Percentiles rank a stretch among this genome's conserved stretches.
Conservation (phyloP, 2,329 filamentous ascomycete species). For the Trichoderma koningii region DNA sequence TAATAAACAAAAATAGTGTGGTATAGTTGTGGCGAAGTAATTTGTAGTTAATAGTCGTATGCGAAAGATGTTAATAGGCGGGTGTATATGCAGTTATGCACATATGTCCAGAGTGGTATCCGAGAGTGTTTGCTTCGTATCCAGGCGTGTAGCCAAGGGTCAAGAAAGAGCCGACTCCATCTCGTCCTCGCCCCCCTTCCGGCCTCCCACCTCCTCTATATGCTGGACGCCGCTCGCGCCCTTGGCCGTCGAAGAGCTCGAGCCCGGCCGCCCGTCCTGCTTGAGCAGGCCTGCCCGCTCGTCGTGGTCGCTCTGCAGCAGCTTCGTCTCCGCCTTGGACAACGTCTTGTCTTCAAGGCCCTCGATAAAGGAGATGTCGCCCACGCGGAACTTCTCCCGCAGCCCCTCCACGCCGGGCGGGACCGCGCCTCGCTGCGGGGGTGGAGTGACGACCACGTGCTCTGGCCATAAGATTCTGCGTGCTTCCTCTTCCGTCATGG, state of each 20-base stretch:
- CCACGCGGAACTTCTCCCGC: conserved; percentile 46
- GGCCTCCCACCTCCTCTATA: conserved; percentile 7
- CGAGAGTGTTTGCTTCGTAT: too few species aligned
- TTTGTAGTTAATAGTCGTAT: too few species aligned
- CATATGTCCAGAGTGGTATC: too few species aligned
- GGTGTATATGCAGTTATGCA: too few species aligned
- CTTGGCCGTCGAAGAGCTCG: conserved; percentile 3
- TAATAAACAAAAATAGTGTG: too few species aligned
- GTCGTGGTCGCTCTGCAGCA: conserved; percentile 41
- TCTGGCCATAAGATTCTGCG: conserved; percentile 46
- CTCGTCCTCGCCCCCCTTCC: background rate
- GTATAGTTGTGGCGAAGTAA: too few species aligned
- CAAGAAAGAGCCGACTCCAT: background rate
- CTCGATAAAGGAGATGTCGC: conserved; percentile 39
- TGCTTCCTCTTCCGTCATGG: conserved; percentile 46
- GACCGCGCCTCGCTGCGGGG: background rate
- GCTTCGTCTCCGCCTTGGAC: conserved; percentile 40
- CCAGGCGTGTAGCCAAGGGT: too few species aligned
- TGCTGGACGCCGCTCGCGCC: background rate
- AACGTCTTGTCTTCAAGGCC: conserved; percentile 46
- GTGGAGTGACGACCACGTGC: conserved; percentile 29
- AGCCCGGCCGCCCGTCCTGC: conserved; percentile 27
- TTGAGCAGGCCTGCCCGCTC: conserved; percentile 34
- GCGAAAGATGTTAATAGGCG: too few species aligned
- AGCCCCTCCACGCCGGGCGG: conserved; percentile 33